Evolutionary conservation across 768 basidiomycete genomes (phyloP), one percentile per base, ranked within the genome.

Genomic region (Tylopilus rubrobrunneus): DNA sequence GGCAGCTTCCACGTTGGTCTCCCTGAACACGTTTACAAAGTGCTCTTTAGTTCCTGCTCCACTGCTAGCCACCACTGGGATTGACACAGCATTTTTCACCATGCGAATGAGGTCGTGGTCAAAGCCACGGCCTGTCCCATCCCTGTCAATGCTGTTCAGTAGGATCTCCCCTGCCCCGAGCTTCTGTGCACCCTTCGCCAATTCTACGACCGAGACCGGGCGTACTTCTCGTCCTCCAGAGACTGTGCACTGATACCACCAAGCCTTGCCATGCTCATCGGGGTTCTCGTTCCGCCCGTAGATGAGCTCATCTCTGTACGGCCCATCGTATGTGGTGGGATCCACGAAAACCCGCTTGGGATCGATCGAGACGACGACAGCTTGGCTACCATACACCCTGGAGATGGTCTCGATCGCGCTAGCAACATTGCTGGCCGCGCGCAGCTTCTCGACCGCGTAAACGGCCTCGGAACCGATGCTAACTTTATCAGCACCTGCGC

Each of bases 231-330:
- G 85, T 14, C 97, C 97, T 37, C 97, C 96, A 1, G 86, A 89
- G 45, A 98, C 89, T 11, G 97, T 98, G 71, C 97, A 98, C 67
- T 95, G 93, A 71, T 99, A 99, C 97, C 96, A 98, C 94, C 97
- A 98, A 41, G 84, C 86, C 65, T 83, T 85, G 41, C 83, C 85
- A 49, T 78, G 73, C 58, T 88, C 88, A 53, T 76, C 81, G 8
- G 74, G 67, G 8, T 72, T 71, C 53, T 77, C 75, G 4, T 72
- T 67, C 51, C 68, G 71, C 34, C 74, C 76, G 33, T 64, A 59
- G 27, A 91, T 69, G 21, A 91, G 69, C 65, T 92, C 89, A 28
- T 75, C 71, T 59, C 68, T 76, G 71, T 85, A 84, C 9, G 85
- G 84, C 3, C 89, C 90, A 39, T 81, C 75, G 67, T 94, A 92